Conservation (phyloP, 140 eudicot species). For the Bidens hawaiensis region DNA sequence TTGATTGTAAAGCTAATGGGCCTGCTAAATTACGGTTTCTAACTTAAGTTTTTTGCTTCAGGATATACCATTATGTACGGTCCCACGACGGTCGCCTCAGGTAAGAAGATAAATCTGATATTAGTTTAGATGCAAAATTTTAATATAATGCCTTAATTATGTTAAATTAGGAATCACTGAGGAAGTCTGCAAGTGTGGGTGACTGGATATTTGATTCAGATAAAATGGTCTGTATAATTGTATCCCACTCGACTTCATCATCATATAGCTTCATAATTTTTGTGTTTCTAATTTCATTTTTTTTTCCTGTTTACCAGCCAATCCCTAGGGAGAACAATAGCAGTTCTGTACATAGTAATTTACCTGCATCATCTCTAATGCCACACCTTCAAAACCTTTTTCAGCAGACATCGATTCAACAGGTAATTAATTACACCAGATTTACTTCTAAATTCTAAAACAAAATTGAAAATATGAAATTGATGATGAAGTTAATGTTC, state of each 20-base stretch:
- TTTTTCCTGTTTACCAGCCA: constrained; percentile 47
- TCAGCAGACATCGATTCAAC: constrained; percentile 92
- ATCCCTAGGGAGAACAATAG: constrained; percentile 43
- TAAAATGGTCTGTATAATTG: constrained; percentile 76
- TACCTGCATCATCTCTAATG: constrained; percentile 74
- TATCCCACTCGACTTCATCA: constrained; percentile 7
- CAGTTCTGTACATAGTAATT: constrained; percentile 43
- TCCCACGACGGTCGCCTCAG: constrained; percentile 61
- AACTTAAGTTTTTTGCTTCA: constrained; percentile 31
- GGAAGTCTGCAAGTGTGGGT: constrained; percentile 99
- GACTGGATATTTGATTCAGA: constrained; percentile 85
- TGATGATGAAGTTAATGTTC: constrained; percentile 12
- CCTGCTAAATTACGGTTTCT: constrained; percentile 21
- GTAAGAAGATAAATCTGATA: constrained; percentile 27
- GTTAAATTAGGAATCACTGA: constrained; percentile 61
- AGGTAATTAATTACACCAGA: constrained; percentile 51
- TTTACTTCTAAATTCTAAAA: constrained; percentile 2
- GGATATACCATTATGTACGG: constrained; percentile 44
- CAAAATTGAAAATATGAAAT: no score
- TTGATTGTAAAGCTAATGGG: constrained; percentile 3
- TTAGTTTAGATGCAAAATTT: background rate
- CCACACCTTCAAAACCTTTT: constrained; percentile 96
- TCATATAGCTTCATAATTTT: background rate
- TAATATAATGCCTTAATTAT: background rate
- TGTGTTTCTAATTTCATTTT: background rate